Conservation (phyloP, 1,284 basidiomycete species). For the Ceratobasidium sp. region DNA sequence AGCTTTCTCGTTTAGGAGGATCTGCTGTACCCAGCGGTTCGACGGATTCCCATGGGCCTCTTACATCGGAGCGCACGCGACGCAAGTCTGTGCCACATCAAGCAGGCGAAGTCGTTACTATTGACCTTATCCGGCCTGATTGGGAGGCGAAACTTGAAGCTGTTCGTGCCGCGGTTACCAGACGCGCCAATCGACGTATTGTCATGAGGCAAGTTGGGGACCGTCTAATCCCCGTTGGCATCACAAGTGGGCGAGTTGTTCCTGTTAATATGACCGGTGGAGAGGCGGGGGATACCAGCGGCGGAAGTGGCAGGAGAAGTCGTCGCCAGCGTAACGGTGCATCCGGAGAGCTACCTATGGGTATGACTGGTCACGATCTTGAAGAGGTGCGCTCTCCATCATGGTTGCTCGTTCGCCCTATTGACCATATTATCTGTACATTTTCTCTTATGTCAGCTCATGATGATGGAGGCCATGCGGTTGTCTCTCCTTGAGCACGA, state of each 20-base stretch:
- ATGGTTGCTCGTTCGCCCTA: slow-evolving; percentile 29
- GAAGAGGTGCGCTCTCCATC: slow-evolving; percentile 71
- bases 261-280: slow-evolving; percentile 54
- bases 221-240: slow-evolving; percentile 93
- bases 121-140: slow-evolving; percentile 91
- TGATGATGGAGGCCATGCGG: slow-evolving; percentile 99
- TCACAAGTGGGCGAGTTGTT: slow-evolving; percentile 81
- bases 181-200: slow-evolving; percentile 92
- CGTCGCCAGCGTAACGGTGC: slow-evolving; percentile 49
- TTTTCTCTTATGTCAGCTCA: slow-evolving; percentile 64
- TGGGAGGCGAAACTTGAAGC: slow-evolving; percentile 93
- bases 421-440: background rate
- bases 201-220: slow-evolving; percentile 99
- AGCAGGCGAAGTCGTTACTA: slow-evolving; percentile 87
- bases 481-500: slow-evolving; percentile 89
- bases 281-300: slow-evolving; percentile 54
- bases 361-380: slow-evolving; percentile 77
- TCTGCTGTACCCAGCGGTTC: slow-evolving; percentile 49
- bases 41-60: slow-evolving; percentile 54
- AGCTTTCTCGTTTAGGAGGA: slow-evolving; percentile 45
- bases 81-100: slow-evolving; percentile 79
- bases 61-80: slow-evolving; percentile 58
- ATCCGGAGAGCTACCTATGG: slow-evolving; percentile 65
- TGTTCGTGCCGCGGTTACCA: slow-evolving; percentile 83
- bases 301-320: slow-evolving; percentile 56